phyloP scores from a whole-genome alignment of 805 yeast genomes.

The Groenewaldozyma salmanticensis region DNA sequence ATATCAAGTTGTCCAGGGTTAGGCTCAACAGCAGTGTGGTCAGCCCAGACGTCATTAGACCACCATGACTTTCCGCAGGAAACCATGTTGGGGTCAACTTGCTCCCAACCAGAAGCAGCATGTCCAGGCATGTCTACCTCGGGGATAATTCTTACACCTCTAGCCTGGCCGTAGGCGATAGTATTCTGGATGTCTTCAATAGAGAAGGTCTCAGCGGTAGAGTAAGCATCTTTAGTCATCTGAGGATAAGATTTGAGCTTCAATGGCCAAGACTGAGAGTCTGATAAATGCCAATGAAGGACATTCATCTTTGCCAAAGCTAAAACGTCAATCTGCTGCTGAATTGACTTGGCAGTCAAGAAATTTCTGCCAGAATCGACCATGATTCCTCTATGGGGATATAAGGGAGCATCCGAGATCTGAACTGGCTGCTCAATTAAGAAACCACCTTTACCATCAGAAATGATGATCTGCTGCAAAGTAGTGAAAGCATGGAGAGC shows the following conservation, averaged over 20 bases:
- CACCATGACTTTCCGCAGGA: conserved; percentile 26
- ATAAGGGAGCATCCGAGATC: conserved; percentile 29
- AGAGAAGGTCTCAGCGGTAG: conserved; percentile 25
- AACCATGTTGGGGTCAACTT: conserved; percentile 24
- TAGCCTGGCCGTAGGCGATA: conserved; percentile 25
- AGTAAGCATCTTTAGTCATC: conserved; percentile 32
- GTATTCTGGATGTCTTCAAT: conserved; percentile 23
- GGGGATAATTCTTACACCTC: conserved; percentile 33
- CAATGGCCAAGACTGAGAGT: conserved; percentile 35
- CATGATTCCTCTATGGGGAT: conserved; percentile 31
- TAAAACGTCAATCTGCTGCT: conserved; percentile 31
- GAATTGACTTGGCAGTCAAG: conserved; percentile 21
- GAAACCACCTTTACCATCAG: conserved; percentile 18
- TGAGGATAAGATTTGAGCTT: conserved; percentile 26
- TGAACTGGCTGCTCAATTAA: conserved; percentile 27
- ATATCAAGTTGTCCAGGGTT: conserved; percentile 34
- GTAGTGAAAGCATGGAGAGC: conserved; percentile 33
- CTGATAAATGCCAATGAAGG: conserved; percentile 34
- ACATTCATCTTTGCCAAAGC: conserved; percentile 30
- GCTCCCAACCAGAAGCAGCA: conserved; percentile 31
- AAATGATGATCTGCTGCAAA: conserved; percentile 31
- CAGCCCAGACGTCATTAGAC: conserved; percentile 9
- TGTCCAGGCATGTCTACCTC: conserved; percentile 36
- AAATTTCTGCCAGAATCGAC: conserved; percentile 33
- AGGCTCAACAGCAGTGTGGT: conserved; percentile 29